Conservation (phyloP, 1,284 basidiomycete species). For the Pseudozyma sp. region DNA sequence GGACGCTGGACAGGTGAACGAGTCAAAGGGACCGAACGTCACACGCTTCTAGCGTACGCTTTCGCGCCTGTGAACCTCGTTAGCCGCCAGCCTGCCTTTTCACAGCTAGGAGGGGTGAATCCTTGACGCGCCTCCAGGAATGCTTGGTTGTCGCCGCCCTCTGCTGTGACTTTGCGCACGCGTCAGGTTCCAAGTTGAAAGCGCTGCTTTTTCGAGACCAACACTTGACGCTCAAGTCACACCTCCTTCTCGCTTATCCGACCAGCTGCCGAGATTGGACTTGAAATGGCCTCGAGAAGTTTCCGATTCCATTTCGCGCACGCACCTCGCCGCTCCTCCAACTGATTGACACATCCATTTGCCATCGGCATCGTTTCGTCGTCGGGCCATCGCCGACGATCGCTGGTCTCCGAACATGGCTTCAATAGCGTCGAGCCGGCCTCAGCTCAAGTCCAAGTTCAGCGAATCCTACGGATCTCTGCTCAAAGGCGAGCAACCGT, state of each 20-base stretch:
- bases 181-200: conserved; percentile 15
- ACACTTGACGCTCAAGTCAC: conserved; percentile 7
- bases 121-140: conserved; percentile 21
- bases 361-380: neutral
- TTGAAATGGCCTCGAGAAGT: conserved; percentile 1
- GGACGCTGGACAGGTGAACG: neutral
- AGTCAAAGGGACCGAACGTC: neutral
- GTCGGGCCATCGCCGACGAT: conserved; percentile 1
- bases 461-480: conserved; percentile 53
- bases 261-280: conserved; percentile 15
- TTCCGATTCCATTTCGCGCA: conserved; percentile 3
- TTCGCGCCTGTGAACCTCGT: too few species aligned
- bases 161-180: conserved; percentile 1
- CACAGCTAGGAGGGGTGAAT: neutral
- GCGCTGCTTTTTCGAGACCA: conserved; percentile 16
- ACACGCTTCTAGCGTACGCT: neutral
- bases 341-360: neutral
- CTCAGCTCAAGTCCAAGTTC: conserved; percentile 57
- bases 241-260: conserved; percentile 6
- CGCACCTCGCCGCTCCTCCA: neutral
- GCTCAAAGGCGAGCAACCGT: conserved; percentile 59
- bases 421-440: conserved; percentile 30
- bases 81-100: neutral
- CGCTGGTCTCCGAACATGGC: conserved; percentile 8
- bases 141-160: neutral